Evolutionary conservation across 2,329 filamentous ascomycete species (phyloP).

Genomic region (Fusarium sp.): DNA sequence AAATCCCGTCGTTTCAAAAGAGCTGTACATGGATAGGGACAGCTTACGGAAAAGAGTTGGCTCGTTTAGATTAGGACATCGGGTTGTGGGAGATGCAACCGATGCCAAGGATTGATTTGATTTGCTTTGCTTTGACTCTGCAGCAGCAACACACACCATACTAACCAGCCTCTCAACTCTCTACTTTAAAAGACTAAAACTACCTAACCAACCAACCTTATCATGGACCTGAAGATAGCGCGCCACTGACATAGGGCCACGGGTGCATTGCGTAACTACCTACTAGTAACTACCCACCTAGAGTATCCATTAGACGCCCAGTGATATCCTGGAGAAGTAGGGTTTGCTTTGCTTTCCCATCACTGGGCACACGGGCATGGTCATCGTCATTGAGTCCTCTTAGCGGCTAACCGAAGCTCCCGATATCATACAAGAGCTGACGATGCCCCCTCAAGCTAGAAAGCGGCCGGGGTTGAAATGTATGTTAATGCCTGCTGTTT

Average conservation of each 20-base stretch:
- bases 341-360: no score
- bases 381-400: conserved; percentile 8
- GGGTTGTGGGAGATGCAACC: conserved; percentile 26
- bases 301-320: neutral
- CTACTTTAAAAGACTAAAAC: neutral
- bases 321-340: no score
- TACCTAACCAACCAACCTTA: conserved; percentile 16
- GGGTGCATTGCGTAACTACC: conserved; percentile 20
- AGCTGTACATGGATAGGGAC: neutral
- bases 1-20: neutral
- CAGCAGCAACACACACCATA: no score
- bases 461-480: neutral
- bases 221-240: conserved; percentile 10
- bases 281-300: neutral
- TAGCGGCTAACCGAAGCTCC: conserved; percentile 8
- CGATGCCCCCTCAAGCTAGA: neutral
- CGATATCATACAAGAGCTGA: conserved; percentile 16
- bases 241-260: conserved; percentile 25
- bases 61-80: neutral
- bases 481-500: neutral
- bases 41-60: neutral
- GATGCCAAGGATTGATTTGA: conserved; percentile 10
- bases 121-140: neutral
- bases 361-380: no score
- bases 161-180: no score